A percentile compares a stretch with the other conserved stretches of the same genome.
phyloP scores from a whole-genome alignment of 257 asterid species.

The Primulina tabacum region DNA sequence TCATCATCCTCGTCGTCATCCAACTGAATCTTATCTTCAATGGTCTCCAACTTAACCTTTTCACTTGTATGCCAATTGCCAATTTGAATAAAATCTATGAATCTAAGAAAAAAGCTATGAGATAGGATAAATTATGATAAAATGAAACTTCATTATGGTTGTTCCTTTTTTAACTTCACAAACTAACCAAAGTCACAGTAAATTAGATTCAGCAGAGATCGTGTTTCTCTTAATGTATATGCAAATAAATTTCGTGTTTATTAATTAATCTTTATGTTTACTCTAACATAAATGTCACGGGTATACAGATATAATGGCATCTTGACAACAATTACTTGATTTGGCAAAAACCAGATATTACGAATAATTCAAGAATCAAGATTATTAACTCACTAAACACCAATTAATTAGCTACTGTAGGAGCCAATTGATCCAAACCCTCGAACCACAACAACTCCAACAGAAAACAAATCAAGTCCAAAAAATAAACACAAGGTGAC shows the following conservation, averaged over 20 bases:
- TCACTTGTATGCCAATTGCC: background rate
- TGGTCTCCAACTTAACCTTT: background rate
- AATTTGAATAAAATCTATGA: background rate
- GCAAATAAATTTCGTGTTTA: background rate
- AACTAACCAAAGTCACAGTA: background rate
- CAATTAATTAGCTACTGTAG: background rate
- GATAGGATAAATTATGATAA: background rate
- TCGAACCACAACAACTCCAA: slow-evolving; percentile 13
- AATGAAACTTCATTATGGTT: background rate
- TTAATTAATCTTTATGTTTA: background rate
- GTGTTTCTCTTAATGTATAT: too few relatives aligned
- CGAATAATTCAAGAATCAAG: background rate
- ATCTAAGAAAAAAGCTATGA: background rate
- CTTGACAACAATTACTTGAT: too few relatives aligned
- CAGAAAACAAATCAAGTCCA: background rate
- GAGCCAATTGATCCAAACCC: background rate
- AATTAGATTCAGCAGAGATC: too few relatives aligned
- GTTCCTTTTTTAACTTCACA: slow-evolving; percentile 5
- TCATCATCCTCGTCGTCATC: too few relatives aligned
- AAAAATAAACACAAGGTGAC: background rate
- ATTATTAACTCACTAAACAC: background rate
- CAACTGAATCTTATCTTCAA: background rate
- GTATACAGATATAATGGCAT: background rate
- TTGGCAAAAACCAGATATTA: background rate
- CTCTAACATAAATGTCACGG: too few relatives aligned